Percentiles rank a stretch among this genome's conserved stretches.
These are phyloP conservation scores for Phialophora verrucosa DNA, from an alignment of 2,329 filamentous ascomycete species.

Conservation along the genomic window DNA sequence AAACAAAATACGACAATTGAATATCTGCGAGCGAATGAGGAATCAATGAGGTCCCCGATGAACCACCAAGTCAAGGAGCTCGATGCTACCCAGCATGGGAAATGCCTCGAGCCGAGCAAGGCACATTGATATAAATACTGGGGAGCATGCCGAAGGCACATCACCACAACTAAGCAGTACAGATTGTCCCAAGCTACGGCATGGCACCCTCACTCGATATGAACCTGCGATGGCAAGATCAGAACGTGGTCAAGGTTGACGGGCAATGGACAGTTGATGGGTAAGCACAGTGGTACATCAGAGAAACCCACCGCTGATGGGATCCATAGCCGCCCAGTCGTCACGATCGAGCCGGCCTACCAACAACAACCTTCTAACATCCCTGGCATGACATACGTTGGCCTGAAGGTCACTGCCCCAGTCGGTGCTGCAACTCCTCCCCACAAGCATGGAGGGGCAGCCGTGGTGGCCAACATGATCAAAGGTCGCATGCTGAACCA, in stretches of 20 bases:
- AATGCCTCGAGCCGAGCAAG: neutral
- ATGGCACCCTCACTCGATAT: slow-evolving; percentile 9
- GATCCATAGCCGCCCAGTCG: neutral
- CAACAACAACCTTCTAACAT: neutral
- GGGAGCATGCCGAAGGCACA: neutral
- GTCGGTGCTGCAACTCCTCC: too few relatives aligned
- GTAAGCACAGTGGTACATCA: slow-evolving; percentile 44
- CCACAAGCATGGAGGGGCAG: neutral
- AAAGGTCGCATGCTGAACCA: slow-evolving; percentile 52
- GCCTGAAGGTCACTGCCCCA: neutral
- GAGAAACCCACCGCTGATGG: neutral
- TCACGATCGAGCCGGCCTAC: neutral
- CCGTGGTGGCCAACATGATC: neutral
- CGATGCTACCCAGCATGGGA: neutral
- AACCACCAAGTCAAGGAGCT: neutral
- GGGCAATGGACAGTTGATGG: slow-evolving; percentile 33
- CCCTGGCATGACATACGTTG: neutral
- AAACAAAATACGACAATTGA: neutral
- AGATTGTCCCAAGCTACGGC: neutral
- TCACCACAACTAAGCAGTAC: neutral
- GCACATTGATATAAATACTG: neutral
- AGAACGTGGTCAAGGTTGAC: slow-evolving; percentile 25
- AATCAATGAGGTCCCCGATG: neutral
- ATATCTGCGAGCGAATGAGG: neutral
- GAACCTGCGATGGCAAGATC: slow-evolving; percentile 25